Evolutionary conservation across 2,329 filamentous ascomycete species (phyloP).

Genomic region (Coniochaeta prunicola): DNA sequence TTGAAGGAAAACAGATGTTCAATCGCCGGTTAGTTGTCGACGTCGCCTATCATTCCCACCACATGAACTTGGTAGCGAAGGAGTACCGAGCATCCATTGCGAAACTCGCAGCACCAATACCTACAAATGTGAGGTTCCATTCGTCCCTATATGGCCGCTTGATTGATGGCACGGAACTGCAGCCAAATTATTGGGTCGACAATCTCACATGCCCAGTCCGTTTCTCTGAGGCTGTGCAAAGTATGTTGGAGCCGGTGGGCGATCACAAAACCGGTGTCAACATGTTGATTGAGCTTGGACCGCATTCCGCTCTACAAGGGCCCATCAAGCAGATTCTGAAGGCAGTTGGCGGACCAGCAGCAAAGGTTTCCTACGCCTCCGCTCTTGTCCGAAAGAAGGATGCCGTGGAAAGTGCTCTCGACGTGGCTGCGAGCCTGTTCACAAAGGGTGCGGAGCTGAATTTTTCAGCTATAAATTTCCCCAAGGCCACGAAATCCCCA

Average conservation of each 20-base stretch:
- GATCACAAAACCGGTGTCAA: conserved; percentile 30
- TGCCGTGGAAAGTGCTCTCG: conserved; percentile 33
- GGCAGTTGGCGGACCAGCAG: conserved; percentile 29
- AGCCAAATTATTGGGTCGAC: conserved; percentile 25
- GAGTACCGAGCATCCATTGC: conserved; percentile 33
- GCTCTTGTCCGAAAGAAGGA: conserved; percentile 45
- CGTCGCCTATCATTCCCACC: conserved; percentile 46
- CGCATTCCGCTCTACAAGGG: conserved; percentile 40
- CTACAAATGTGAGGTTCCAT: conserved; percentile 32
- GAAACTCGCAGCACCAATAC: conserved; percentile 20
- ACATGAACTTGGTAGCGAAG: conserved; percentile 43
- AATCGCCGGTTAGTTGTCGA: conserved; percentile 40
- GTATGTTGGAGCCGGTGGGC: conserved; percentile 27
- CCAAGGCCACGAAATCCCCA: conserved; percentile 24
- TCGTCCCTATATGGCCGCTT: conserved; percentile 37
- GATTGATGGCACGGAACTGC: conserved; percentile 28
- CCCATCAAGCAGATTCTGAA: conserved; percentile 44
- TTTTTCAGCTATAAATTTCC: conserved; percentile 39
- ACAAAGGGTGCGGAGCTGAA: conserved; percentile 35
- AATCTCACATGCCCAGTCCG: conserved; percentile 29
- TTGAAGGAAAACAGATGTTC: conserved; percentile 36
- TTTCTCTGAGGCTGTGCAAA: conserved; percentile 31
- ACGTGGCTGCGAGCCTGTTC: conserved; percentile 36
- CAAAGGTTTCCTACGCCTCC: conserved; percentile 34
- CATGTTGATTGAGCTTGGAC: conserved; percentile 40